These are phyloP conservation scores for Paramecium bursaria DNA, from an alignment of 73 alveolate species.

Conservation along the genomic window DNA sequence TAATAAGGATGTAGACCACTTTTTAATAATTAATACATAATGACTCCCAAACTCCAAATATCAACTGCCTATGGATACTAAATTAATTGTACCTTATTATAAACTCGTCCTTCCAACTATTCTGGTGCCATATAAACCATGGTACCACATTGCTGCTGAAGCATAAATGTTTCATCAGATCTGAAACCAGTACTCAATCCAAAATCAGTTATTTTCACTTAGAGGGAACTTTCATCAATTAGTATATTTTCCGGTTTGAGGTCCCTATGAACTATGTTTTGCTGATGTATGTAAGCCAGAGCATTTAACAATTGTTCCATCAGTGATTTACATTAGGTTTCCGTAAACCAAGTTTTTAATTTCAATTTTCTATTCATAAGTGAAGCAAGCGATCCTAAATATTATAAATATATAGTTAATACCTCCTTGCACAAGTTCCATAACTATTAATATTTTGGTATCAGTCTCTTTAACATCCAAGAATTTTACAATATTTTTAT, in stretches of 20 bases:
- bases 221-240: conserved; percentile 53
- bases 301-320: conserved; percentile 76
- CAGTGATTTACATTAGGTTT: conserved; percentile 74
- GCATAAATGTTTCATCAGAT: conserved; percentile 56
- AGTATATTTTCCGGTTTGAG: conserved; percentile 78
- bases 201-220: conserved; percentile 74
- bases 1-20: conserved; percentile 77
- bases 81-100: conserved; percentile 59
- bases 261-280: conserved; percentile 76
- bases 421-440: conserved; percentile 84
- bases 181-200: conserved; percentile 77
- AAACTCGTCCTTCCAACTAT: conserved; percentile 59
- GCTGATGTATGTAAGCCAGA: conserved; percentile 75
- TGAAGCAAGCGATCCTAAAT: conserved; percentile 60
- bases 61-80: conserved; percentile 63
- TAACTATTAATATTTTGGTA: conserved; percentile 69
- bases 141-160: conserved; percentile 78
- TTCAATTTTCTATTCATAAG: conserved; percentile 46
- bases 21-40: conserved; percentile 69
- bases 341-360: conserved; percentile 71
- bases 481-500: conserved; percentile 82
- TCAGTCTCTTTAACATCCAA: conserved; percentile 74
- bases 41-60: conserved; percentile 79
- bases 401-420: conserved; percentile 61
- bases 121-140: conserved; percentile 81